Conservation (phyloP, 768 basidiomycete species). For the Daedalea quercina region DNA sequence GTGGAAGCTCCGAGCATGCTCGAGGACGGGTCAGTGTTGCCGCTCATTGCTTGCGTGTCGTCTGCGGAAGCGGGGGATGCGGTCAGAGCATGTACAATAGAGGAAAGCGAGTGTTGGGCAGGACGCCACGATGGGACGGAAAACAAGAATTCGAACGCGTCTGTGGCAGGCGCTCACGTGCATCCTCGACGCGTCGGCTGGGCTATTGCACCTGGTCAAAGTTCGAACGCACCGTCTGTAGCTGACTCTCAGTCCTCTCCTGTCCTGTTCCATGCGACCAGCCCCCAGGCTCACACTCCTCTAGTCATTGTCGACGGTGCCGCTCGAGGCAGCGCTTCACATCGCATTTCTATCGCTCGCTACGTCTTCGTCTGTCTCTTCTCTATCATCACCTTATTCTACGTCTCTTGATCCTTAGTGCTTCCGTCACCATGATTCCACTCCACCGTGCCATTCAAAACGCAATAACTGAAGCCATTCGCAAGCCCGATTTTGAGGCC, state of each 20-base stretch:
- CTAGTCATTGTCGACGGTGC: no score
- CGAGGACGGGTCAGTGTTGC: neutral
- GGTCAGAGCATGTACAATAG: neutral
- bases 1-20: neutral
- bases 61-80: neutral
- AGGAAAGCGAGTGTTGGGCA: neutral
- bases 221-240: neutral
- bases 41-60: neutral
- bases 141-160: neutral
- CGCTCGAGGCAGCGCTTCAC: neutral
- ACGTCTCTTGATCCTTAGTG: neutral
- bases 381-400: neutral
- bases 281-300: no score
- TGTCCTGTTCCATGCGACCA: neutral
- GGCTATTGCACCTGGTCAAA: neutral
- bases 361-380: neutral
- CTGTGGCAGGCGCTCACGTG: neutral
- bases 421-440: neutral
- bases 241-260: no score
- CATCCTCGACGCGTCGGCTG: neutral
- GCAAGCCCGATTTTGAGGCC: slow-evolving; percentile 18
- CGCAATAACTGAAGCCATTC: slow-evolving; percentile 15
- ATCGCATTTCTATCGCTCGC: neutral
- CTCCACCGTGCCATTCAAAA: slow-evolving; percentile 13
- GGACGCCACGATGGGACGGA: slow-evolving; percentile 1